phyloP scores from a whole-genome alignment of 2,329 filamentous ascomycete genomes.

The Monilinia aucupariae region DNA sequence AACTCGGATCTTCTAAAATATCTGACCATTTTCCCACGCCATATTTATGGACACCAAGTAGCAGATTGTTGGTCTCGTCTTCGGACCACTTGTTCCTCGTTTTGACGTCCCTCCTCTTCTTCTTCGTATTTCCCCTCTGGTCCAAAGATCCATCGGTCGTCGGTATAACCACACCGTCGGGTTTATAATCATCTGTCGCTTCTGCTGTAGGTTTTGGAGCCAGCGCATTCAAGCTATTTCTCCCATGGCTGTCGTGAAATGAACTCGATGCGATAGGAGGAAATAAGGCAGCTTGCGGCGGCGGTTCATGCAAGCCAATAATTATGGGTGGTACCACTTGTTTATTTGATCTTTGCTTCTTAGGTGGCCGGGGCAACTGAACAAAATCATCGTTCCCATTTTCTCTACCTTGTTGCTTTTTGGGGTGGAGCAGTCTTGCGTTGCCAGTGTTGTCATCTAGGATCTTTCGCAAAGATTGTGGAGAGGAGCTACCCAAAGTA shows the following conservation, averaged over 20 bases:
- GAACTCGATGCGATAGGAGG: slow-evolving; percentile 56
- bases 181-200: slow-evolving; percentile 8
- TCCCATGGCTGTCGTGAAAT: slow-evolving; percentile 46
- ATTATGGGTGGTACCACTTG: slow-evolving; percentile 60
- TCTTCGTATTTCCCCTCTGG: slow-evolving; percentile 39
- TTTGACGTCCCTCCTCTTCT: slow-evolving; percentile 50
- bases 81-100: slow-evolving; percentile 60
- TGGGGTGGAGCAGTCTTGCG: slow-evolving; percentile 30
- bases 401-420: slow-evolving; percentile 50
- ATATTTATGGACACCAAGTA: slow-evolving; percentile 56
- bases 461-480: slow-evolving; percentile 35
- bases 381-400: slow-evolving; percentile 56
- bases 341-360: slow-evolving; percentile 55
- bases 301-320: slow-evolving; percentile 57
- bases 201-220: slow-evolving; percentile 23
- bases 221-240: slow-evolving; percentile 35
- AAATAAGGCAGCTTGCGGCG: slow-evolving; percentile 53
- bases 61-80: slow-evolving; percentile 56
- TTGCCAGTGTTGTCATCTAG: slow-evolving; percentile 32
- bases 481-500: slow-evolving; percentile 33
- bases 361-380: slow-evolving; percentile 58
- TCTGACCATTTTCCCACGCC: slow-evolving; percentile 62
- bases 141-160: background rate
- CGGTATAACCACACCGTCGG: background rate
- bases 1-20: slow-evolving; percentile 56